Evolutionary conservation across 108 stramenopile genomes (phyloP).

Genomic region (Nannochloropsis gaditana): DNA sequence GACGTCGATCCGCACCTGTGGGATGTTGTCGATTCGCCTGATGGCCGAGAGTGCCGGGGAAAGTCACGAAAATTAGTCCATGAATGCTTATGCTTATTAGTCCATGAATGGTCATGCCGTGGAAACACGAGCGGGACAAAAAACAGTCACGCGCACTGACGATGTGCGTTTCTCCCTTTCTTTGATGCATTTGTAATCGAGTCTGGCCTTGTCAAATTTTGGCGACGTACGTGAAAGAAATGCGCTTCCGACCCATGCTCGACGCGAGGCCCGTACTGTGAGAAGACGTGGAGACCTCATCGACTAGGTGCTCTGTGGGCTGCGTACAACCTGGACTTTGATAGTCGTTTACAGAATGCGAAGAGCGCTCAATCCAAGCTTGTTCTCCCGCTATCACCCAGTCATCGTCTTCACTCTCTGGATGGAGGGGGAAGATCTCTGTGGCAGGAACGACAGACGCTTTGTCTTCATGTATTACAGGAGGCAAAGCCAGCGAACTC

Average conservation of each 20-base stretch:
- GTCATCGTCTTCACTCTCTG: background rate
- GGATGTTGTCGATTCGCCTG: background rate
- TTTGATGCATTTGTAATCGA: background rate
- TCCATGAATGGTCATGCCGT: no score
- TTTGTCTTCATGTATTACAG: background rate
- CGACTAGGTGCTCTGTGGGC: background rate
- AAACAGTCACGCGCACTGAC: no score
- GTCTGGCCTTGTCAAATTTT: no score
- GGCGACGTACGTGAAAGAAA: background rate
- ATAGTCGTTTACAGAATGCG: background rate
- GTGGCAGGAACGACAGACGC: background rate
- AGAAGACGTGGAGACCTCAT: constrained; percentile 7
- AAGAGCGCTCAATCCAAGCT: background rate
- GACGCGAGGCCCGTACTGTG: background rate
- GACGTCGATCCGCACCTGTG: constrained; percentile 9
- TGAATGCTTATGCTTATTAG: no score
- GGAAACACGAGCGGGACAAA: no score
- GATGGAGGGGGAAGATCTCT: background rate
- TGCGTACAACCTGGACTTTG: background rate
- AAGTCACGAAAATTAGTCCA: no score
- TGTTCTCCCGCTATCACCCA: background rate
- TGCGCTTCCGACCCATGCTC: constrained; percentile 1
- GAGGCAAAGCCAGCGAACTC: background rate
- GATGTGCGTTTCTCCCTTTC: background rate
- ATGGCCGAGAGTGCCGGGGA: background rate